phyloP scores from a whole-genome alignment of 345 rosid genomes.

The Syzygium aromaticum region DNA sequence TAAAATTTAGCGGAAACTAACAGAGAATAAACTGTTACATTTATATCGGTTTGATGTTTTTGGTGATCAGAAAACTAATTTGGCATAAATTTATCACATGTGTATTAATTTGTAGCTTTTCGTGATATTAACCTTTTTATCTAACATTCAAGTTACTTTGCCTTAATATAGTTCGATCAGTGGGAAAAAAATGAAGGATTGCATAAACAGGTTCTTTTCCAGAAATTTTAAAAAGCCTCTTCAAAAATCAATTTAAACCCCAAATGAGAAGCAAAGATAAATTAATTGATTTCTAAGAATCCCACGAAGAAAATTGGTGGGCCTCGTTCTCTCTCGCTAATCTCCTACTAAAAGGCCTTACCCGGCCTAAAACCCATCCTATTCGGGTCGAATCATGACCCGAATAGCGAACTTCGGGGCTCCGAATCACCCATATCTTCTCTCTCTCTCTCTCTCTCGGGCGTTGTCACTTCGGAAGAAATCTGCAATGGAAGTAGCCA shows the following conservation, averaged over 20 bases:
- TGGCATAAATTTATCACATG: too few relatives aligned
- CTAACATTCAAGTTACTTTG: not conserved
- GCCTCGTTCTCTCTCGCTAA: not conserved
- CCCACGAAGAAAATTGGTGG: not conserved
- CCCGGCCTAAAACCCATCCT: not conserved
- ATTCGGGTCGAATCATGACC: not conserved
- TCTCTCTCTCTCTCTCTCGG: not conserved
- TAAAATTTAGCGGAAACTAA: too few relatives aligned
- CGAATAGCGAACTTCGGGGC: not conserved
- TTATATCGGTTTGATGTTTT: too few relatives aligned
- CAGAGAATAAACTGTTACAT: too few relatives aligned
- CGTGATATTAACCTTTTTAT: too few relatives aligned
- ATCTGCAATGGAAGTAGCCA: conserved; percentile 40
- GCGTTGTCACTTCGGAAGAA: not conserved
- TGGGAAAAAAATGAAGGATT: not conserved
- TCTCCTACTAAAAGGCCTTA: not conserved
- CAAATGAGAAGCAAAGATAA: not conserved
- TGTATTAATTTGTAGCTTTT: too few relatives aligned
- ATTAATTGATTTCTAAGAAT: too few relatives aligned
- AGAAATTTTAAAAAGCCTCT: not conserved
- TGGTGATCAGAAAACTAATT: too few relatives aligned
- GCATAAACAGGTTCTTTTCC: not conserved
- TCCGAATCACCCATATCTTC: not conserved
- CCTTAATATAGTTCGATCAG: not conserved
- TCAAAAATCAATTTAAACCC: not conserved